phyloP scores from a whole-genome alignment of 805 yeast species.

The Ogataea nitratoaversa region DNA sequence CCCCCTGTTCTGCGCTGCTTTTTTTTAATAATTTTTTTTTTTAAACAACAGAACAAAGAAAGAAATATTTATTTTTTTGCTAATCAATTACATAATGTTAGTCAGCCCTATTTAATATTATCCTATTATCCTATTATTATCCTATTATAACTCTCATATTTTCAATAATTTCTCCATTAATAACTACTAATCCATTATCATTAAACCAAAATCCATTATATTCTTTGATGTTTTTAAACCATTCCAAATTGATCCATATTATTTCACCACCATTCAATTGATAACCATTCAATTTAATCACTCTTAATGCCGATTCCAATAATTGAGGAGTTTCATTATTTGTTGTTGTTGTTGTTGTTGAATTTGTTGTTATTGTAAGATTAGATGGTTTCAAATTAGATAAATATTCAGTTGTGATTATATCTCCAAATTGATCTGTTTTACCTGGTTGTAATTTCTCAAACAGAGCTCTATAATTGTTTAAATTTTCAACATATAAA shows the following conservation, averaged over 20 bases:
- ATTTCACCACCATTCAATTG: slow-evolving; percentile 12
- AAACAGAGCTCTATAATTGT: slow-evolving; percentile 40
- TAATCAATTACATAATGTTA: not conserved
- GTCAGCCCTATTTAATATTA: not conserved
- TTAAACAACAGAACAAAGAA: no score
- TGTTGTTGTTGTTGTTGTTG: not conserved
- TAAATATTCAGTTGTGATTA: slow-evolving; percentile 27
- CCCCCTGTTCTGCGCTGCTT: no score
- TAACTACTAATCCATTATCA: slow-evolving; percentile 11
- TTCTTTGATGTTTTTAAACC: slow-evolving; percentile 3
- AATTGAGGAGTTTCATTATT: not conserved
- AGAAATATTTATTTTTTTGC: no score
- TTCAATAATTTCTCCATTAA: slow-evolving; percentile 18
- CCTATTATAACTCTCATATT: slow-evolving; percentile 17
- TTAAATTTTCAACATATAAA: slow-evolving; percentile 37
- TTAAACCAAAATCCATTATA: slow-evolving; percentile 7
- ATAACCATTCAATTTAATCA: slow-evolving; percentile 25
- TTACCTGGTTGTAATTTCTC: slow-evolving; percentile 41
- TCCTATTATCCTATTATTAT: not conserved
- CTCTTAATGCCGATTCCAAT: slow-evolving; percentile 11
- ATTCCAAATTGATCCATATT: slow-evolving; percentile 21
- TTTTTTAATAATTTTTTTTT: no score
- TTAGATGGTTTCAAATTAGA: not conserved
- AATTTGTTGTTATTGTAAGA: not conserved
- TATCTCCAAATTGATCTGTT: slow-evolving; percentile 37